Evolutionary conservation across 129 eudicot species (phyloP), one percentile per base, ranked within the genome.

Genomic region (Gnaphalium uliginosum): DNA sequence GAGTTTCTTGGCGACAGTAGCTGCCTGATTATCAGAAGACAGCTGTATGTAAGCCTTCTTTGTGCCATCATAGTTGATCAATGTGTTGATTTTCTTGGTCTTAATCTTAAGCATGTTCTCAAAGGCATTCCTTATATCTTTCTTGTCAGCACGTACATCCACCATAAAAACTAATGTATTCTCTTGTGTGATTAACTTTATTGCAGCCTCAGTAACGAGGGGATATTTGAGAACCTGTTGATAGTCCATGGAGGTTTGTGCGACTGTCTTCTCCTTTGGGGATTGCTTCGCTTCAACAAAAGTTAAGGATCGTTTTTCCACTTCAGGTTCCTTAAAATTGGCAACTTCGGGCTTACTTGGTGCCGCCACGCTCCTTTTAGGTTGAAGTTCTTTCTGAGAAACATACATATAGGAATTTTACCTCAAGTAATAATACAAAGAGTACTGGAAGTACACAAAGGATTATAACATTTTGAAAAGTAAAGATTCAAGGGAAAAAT

Each of bases 21-120:
- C 54, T 13, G 97, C 97, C 72, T 80, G 85, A 54, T 77, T 74
- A 32, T 89, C 85, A 25, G 76, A 27, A 2, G 75, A 30, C 76
- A 90, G 57, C 78, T 64, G 87, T 54, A 90, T 72, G 71, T 17
- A 86, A 13, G 96, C 96, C 84, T 90, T 90, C 86, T 90, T 90
- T 5, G 86, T 86, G 25, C 89, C 91, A 76, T 85, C 86, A 53
- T 75, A 78, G 71, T 71, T 90, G 69, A 81, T 83, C 71, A 79
- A 77, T 11, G 96, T 87, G 77, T 89, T 87, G 8, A 89, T 81
- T 72, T 84, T 92, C 81, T 78, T 84, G 83, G 86, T 83, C 71
- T 77, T 72, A 19, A 89, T 76, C 26, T 83, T 76, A 79, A 86
- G 89, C 84, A 92, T 81, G 70, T 61, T 81, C 75, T 80, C 80